Conservation (phyloP, 2,329 filamentous ascomycete genomes). For the Sporothrix curviconia region DNA sequence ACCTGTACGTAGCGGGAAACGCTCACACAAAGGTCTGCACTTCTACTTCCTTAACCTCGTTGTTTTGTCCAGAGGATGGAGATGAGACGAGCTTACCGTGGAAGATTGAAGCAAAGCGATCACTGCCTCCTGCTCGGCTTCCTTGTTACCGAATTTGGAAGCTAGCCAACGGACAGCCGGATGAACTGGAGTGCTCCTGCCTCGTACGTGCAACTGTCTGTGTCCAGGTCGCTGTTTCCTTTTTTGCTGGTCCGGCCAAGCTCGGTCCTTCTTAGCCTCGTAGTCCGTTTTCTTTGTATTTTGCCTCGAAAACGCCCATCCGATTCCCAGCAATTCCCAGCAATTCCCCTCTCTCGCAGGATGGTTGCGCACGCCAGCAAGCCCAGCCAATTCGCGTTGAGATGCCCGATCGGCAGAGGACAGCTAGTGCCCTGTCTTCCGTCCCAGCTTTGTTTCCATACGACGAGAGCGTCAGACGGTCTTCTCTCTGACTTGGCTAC, state of each 20-base stretch:
- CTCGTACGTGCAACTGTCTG: too few species aligned
- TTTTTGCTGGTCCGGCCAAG: too few species aligned
- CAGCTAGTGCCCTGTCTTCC: neutral
- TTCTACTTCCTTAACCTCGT: too few species aligned
- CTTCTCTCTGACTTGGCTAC: too few species aligned
- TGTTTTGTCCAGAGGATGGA: too few species aligned
- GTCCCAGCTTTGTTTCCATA: neutral
- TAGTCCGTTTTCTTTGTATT: neutral
- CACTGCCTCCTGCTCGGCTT: too few species aligned
- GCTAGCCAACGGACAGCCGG: constrained; percentile 5
- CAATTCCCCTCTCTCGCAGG: neutral
- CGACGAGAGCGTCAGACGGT: too few species aligned
- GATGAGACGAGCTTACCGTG: too few species aligned
- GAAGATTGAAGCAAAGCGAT: too few species aligned
- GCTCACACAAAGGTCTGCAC: too few species aligned
- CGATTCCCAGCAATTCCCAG: neutral
- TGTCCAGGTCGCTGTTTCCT: neutral
- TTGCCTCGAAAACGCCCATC: neutral
- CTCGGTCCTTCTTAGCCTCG: neutral
- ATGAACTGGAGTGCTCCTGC: neutral
- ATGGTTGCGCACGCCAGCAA: constrained; percentile 5
- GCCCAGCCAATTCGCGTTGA: constrained; percentile 9
- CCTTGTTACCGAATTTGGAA: neutral
- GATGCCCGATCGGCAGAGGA: neutral
- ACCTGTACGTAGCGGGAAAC: neutral